phyloP scores from a whole-genome alignment of 2,329 filamentous ascomycete genomes.

The Aspergillus sp. region DNA sequence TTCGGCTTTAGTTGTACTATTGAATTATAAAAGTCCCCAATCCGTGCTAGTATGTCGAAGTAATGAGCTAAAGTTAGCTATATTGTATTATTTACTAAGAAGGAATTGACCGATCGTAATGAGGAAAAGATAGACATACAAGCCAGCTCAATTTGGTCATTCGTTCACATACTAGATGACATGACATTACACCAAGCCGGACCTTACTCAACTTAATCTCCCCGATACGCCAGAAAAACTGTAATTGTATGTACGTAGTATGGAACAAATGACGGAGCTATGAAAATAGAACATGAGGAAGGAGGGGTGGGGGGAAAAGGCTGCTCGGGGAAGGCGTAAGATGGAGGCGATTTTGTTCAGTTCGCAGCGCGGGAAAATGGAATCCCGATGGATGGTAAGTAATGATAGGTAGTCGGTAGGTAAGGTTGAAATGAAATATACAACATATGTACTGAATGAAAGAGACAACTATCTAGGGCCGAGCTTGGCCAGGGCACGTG shows the following conservation, averaged over 20 bases:
- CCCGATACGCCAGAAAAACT: too few species aligned
- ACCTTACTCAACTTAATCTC: too few species aligned
- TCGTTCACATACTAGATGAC: too few species aligned
- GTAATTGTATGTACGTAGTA: slow-evolving; percentile 14
- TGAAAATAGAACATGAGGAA: background rate
- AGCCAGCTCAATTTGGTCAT: too few species aligned
- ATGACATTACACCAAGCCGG: too few species aligned
- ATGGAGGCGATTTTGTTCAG: slow-evolving; percentile 10
- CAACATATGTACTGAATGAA: background rate
- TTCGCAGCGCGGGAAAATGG: background rate
- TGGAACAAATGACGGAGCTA: slow-evolving; percentile 4
- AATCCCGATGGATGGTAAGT: background rate
- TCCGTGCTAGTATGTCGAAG: too few species aligned
- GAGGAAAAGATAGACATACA: too few species aligned
- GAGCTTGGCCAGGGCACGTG: slow-evolving; percentile 83
- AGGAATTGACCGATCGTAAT: too few species aligned
- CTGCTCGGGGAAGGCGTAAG: slow-evolving; percentile 18
- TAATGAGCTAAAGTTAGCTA: too few species aligned
- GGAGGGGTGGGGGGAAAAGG: slow-evolving; percentile 19
- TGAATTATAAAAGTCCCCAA: too few species aligned
- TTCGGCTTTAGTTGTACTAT: background rate
- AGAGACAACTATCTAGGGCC: slow-evolving; percentile 69
- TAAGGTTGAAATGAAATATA: background rate
- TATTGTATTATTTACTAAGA: too few species aligned
- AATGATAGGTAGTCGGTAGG: background rate